Conservation (phyloP, 1,284 basidiomycete species). For the Mycosarcoma mackinlayi region DNA sequence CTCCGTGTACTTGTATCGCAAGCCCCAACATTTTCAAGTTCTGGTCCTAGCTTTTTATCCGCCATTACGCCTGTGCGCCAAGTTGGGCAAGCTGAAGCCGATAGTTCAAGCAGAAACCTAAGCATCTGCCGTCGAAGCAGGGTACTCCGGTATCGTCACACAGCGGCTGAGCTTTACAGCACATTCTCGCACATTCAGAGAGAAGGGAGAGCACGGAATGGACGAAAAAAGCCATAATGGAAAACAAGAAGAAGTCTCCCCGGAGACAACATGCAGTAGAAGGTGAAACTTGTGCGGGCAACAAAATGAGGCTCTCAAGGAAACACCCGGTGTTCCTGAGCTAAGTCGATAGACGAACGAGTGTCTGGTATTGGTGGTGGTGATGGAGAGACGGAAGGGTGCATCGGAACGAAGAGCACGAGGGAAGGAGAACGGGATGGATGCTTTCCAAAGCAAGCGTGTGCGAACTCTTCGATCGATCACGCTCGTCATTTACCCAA, state of each 20-base stretch:
- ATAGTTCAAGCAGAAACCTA: no score
- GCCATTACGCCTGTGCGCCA: no score
- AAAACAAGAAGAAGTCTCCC: conserved; percentile 1
- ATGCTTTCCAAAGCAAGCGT: no score
- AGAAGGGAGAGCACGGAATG: not conserved
- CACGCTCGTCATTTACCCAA: no score
- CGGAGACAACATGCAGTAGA: conserved; percentile 1
- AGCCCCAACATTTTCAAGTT: not conserved
- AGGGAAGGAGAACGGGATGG: not conserved
- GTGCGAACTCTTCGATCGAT: no score
- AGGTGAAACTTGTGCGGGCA: not conserved
- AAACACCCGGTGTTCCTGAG: conserved; percentile 7
- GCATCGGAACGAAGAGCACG: not conserved
- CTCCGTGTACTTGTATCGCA: conserved; percentile 10
- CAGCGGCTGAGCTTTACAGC: no score
- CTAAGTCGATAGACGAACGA: no score
- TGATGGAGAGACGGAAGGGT: not conserved
- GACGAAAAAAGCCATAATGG: conserved; percentile 1
- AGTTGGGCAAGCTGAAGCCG: no score
- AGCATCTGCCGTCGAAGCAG: no score
- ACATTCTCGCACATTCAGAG: not conserved
- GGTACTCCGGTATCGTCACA: no score
- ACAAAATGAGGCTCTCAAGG: conserved; percentile 5
- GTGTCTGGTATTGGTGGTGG: no score
- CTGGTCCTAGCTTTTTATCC: no score